phyloP scores from a whole-genome alignment of 371 early-diverging fungal genomes.

The Mortierella sp. region DNA sequence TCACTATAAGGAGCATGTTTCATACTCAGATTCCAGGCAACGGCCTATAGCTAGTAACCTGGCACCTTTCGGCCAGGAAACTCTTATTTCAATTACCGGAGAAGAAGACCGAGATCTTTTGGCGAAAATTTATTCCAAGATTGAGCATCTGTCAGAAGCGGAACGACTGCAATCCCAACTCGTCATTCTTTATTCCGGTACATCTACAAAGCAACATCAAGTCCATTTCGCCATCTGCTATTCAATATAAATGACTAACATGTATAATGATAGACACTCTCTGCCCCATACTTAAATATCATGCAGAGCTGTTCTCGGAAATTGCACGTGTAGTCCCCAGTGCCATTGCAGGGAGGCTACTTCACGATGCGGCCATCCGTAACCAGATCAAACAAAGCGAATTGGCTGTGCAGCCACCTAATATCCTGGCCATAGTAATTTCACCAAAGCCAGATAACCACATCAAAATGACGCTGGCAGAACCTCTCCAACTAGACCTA shows the following conservation, averaged over 20 bases:
- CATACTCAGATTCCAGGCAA: no score
- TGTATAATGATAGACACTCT: conserved; percentile 14
- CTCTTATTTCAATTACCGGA: not conserved
- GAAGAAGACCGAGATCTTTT: not conserved
- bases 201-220: not conserved
- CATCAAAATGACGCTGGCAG: conserved; percentile 15
- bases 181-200: conserved; percentile 37
- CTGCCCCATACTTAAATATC: conserved; percentile 43
- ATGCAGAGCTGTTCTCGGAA: conserved; percentile 40
- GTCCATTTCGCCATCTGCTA: not conserved
- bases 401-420: not conserved
- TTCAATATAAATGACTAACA: not conserved
- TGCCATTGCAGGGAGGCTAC: not conserved
- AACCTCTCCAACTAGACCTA: conserved; percentile 37
- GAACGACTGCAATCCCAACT: conserved; percentile 13
- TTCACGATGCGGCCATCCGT: not conserved
- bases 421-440: conserved; percentile 20
- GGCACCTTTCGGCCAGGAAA: not conserved
- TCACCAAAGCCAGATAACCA: conserved; percentile 30
- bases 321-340: conserved; percentile 30
- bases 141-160: conserved; percentile 13
- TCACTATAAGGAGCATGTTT: no score
- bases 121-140: conserved; percentile 5
- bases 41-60: no score
- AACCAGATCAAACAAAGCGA: not conserved